phyloP scores from a whole-genome alignment of 208 protist genomes.

The Crithidia brevicula region DNA sequence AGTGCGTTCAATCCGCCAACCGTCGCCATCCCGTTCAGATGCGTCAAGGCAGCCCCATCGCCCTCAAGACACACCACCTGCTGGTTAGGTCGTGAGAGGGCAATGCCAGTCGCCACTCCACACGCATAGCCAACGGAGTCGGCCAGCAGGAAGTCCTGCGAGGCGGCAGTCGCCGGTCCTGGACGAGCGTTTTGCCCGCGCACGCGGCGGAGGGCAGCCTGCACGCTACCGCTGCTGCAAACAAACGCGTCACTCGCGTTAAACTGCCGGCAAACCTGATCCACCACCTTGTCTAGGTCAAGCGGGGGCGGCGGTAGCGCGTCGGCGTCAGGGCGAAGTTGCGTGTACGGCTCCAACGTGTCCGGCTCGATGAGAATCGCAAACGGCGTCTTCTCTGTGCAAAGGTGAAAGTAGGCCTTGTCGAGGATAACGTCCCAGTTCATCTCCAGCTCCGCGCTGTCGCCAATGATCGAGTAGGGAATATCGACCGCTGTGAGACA shows the following conservation, averaged over 20 bases:
- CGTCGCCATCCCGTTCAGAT: slow-evolving; percentile 72
- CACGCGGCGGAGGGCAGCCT: slow-evolving; percentile 25
- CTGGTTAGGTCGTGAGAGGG: slow-evolving; percentile 54
- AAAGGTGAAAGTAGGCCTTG: slow-evolving; percentile 63
- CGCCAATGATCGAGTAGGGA: slow-evolving; percentile 60
- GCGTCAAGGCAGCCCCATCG: slow-evolving; percentile 83
- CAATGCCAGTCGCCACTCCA: slow-evolving; percentile 73
- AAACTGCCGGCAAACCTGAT: slow-evolving; percentile 72
- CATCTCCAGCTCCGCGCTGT: slow-evolving; percentile 51
- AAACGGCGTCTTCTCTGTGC: slow-evolving; percentile 56
- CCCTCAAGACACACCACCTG: slow-evolving; percentile 84
- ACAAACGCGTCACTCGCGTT: slow-evolving; percentile 71
- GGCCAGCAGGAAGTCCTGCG: slow-evolving; percentile 76
- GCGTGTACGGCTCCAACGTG: slow-evolving; percentile 53
- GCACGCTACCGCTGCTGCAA: slow-evolving; percentile 54
- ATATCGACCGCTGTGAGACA: slow-evolving; percentile 60
- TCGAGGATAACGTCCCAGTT: slow-evolving; percentile 56
- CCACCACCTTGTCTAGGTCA: slow-evolving; percentile 59
- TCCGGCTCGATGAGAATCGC: slow-evolving; percentile 70
- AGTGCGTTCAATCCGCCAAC: slow-evolving; percentile 38
- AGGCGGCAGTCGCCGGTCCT: slow-evolving; percentile 22
- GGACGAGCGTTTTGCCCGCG: background rate
- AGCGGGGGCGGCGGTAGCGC: slow-evolving; percentile 43
- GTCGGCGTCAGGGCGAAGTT: slow-evolving; percentile 25
- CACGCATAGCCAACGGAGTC: slow-evolving; percentile 76